Percentiles rank a stretch among this genome's conserved stretches.
Conservation (phyloP, 345 rosid genomes). For the Citrus maxima region DNA sequence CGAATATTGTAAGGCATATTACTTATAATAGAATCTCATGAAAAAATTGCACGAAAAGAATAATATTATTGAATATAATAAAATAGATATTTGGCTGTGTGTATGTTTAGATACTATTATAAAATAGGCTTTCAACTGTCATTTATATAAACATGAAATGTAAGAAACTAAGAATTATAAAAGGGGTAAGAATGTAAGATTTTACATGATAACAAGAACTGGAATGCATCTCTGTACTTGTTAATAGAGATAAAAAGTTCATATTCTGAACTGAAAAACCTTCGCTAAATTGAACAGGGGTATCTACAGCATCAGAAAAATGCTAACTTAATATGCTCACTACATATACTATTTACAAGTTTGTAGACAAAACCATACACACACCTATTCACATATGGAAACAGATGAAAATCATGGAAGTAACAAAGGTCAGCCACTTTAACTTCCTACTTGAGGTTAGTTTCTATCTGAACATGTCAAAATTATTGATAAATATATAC, state of each 20-base stretch:
- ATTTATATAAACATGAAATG: no score
- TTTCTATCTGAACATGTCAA: constrained; percentile 2
- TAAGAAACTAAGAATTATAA: background rate
- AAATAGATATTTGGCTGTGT: no score
- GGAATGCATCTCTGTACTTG: background rate
- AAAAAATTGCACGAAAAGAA: no score
- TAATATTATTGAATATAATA: no score
- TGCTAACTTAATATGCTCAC: background rate
- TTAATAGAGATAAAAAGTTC: background rate
- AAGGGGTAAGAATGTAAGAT: no score
- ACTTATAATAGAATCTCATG: no score
- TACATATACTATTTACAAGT: background rate
- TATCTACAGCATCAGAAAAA: constrained; percentile 1
- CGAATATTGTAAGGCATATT: no score
- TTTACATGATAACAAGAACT: background rate
- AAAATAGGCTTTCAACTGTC: no score
- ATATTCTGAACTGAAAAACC: background rate
- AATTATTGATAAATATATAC: background rate
- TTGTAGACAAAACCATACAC: background rate
- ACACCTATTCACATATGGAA: background rate
- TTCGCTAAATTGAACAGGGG: background rate
- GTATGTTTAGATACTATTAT: no score
- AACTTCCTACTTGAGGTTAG: constrained; percentile 1
- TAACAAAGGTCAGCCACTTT: background rate
- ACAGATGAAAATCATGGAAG: background rate